Evolutionary conservation across 495 filamentous ascomycete species (phyloP).

Genomic region (Penicillium argentinense): DNA sequence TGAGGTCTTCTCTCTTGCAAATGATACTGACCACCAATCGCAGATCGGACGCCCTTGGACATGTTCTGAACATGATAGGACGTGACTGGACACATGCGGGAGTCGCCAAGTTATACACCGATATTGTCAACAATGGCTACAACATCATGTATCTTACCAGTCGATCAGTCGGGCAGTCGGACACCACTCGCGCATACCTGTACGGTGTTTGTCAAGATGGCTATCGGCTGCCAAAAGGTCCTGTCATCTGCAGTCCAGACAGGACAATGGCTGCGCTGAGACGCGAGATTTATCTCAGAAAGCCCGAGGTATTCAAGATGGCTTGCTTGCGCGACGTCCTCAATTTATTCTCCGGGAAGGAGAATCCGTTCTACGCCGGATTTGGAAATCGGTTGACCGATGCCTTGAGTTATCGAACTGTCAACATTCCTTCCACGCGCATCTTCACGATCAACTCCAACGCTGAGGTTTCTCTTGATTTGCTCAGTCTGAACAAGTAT

Average conservation of each 20-base stretch:
- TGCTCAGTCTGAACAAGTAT: constrained; percentile 89
- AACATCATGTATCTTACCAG: constrained; percentile 98
- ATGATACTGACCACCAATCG: constrained; percentile 2
- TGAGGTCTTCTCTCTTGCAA: not conserved
- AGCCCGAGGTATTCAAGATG: constrained; percentile 99
- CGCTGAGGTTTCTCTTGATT: constrained; percentile 90
- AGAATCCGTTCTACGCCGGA: constrained; percentile 90
- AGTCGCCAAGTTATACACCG: constrained; percentile 94
- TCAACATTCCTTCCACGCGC: constrained; percentile 87
- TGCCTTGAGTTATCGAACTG: constrained; percentile 90
- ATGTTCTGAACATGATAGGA: constrained; percentile 96
- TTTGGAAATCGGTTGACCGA: constrained; percentile 98
- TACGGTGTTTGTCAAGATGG: constrained; percentile 87
- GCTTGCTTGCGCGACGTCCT: constrained; percentile 92
- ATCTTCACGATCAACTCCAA: constrained; percentile 99
- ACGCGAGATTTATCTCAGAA: constrained; percentile 91
- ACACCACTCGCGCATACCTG: constrained; percentile 87
- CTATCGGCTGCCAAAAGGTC: constrained; percentile 82
- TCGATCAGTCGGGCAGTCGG: constrained; percentile 88
- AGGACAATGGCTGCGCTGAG: constrained; percentile 93
- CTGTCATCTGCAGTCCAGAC: constrained; percentile 93
- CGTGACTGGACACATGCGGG: constrained; percentile 97
- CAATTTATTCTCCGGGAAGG: constrained; percentile 75
- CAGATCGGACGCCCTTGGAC: constrained; percentile 90
- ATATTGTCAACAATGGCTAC: constrained; percentile 95